Percentiles rank a stretch among this genome's conserved stretches.
phyloP scores from a whole-genome alignment of 192 early-diverging fungal genomes.

The Coemansia sp. region DNA sequence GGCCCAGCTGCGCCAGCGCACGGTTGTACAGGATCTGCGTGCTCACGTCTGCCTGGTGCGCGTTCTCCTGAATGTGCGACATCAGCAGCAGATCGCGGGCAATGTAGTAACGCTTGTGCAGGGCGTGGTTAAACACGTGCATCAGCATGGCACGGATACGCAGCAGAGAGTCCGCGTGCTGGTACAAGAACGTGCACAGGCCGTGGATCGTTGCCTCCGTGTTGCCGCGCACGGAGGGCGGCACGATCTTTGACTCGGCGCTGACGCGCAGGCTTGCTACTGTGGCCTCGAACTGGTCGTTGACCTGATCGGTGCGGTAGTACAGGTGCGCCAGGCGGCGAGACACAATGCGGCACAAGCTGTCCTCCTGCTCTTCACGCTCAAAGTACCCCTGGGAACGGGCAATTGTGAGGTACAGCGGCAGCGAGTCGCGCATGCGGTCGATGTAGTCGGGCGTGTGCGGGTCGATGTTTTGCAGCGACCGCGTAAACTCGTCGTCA shows the following conservation, averaged over 20 bases:
- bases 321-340: slow-evolving; percentile 94
- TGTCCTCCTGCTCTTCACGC: slow-evolving; percentile 57
- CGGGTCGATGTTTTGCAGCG: slow-evolving; percentile 94
- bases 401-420: slow-evolving; percentile 83
- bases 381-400: slow-evolving; percentile 88
- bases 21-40: slow-evolving; percentile 98
- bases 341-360: slow-evolving; percentile 72
- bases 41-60: slow-evolving; percentile 80
- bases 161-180: slow-evolving; percentile 74
- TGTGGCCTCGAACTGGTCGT: slow-evolving; percentile 59
- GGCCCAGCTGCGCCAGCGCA: slow-evolving; percentile 91
- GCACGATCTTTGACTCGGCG: slow-evolving; percentile 51
- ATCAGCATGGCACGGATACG: slow-evolving; percentile 94
- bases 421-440: slow-evolving; percentile 86
- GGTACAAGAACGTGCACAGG: slow-evolving; percentile 89
- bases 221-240: slow-evolving; percentile 41
- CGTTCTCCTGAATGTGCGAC: slow-evolving; percentile 96
- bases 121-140: slow-evolving; percentile 96
- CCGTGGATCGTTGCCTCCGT: slow-evolving; percentile 68
- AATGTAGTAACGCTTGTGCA: slow-evolving; percentile 90
- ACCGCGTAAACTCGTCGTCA: slow-evolving; percentile 96
- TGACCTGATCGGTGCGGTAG: slow-evolving; percentile 93
- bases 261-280: slow-evolving; percentile 54
- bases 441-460: slow-evolving; percentile 96
- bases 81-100: slow-evolving; percentile 96